Base-by-base conservation (phyloP, 768 basidiomycete species). In the Phaeotremella skinneri region DNA sequence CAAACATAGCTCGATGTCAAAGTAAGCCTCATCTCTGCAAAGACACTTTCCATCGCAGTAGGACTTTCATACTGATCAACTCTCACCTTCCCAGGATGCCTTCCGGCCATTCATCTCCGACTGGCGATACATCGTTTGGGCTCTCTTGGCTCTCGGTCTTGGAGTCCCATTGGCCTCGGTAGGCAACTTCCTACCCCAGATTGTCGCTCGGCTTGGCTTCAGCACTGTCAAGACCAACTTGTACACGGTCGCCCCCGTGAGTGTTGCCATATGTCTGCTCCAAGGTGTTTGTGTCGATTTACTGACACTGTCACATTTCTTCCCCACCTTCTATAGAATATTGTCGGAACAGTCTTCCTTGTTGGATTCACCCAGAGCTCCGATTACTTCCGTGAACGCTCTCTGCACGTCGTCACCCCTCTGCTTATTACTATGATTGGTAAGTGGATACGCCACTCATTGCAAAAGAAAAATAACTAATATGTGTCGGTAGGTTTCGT, bases 161-260 rank as follows among this genome's bases (percentile, higher is more conserved):
- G 67, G 82, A 9, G 82, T 83, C 4, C 82, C 82, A 1, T 72
- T 82, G 11, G 81, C 82, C 1, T 81, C 80, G n/a, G 81, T 82
- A 58, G 82, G 82, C 67, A 82, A 82, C 61, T 83, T 83, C 67
- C 74, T 84, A 14, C 82, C 81, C 0, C 82, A 83, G 45, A 81
- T 81, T 31, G 80, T 81, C 25, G 79, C 77, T 7, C 80, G 80
- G 52, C 73, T 82, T 3, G 80, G 80, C 14, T 81, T 80, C 64
- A 80, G 79, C 2, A 79, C 80, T 2, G 74, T 83, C 63, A 81
- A 80, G 61, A 84, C 83, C 13, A 84, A 84, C 60, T 73, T 84
- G 23, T 79, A 77, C 61, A 84, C 83, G 17, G 80, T 83, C 29
- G 83, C 82, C 9, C 83, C 83, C 23, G 34, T 37, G 34, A 37